Conservation (phyloP, 257 asterid genomes). For the Haberlea rhodopensis region DNA sequence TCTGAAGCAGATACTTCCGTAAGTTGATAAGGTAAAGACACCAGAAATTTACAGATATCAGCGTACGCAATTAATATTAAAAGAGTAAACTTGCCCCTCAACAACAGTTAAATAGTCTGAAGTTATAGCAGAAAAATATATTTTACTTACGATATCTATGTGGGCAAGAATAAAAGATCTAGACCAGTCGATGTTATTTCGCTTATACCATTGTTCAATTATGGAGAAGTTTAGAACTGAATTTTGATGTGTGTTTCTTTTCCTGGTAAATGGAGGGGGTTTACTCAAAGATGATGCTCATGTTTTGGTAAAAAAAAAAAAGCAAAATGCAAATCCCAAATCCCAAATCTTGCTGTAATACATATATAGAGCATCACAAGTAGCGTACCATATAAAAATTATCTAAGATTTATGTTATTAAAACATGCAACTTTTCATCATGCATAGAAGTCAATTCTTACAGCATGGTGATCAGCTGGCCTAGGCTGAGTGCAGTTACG, state of each 20-base stretch:
- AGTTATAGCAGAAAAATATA: too few relatives aligned
- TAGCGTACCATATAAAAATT: too few relatives aligned
- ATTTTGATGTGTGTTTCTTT: background rate
- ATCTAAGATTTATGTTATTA: too few relatives aligned
- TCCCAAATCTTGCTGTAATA: too few relatives aligned
- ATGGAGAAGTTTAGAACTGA: background rate
- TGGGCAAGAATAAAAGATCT: too few relatives aligned
- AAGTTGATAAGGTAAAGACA: slow-evolving; percentile 12
- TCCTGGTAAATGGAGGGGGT: background rate
- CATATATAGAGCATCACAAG: too few relatives aligned
- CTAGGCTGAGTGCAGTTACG: too few relatives aligned
- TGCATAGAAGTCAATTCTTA: slow-evolving; percentile 75
- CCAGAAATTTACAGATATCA: slow-evolving; percentile 11
- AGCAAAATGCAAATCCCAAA: background rate
- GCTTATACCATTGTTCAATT: too few relatives aligned
- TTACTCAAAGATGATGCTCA: background rate
- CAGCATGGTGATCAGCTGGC: too few relatives aligned
- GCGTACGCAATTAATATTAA: slow-evolving; percentile 3
- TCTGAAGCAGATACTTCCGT: slow-evolving; percentile 37
- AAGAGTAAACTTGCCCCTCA: background rate
- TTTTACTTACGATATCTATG: too few relatives aligned
- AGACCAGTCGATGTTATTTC: too few relatives aligned
- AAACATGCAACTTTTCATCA: too few relatives aligned
- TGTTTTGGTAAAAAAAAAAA: background rate
- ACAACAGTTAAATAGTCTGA: background rate